These are phyloP conservation scores for Chaetoceros muelleri DNA, from an alignment of 108 stramenopile genomes.

Conservation along the genomic window DNA sequence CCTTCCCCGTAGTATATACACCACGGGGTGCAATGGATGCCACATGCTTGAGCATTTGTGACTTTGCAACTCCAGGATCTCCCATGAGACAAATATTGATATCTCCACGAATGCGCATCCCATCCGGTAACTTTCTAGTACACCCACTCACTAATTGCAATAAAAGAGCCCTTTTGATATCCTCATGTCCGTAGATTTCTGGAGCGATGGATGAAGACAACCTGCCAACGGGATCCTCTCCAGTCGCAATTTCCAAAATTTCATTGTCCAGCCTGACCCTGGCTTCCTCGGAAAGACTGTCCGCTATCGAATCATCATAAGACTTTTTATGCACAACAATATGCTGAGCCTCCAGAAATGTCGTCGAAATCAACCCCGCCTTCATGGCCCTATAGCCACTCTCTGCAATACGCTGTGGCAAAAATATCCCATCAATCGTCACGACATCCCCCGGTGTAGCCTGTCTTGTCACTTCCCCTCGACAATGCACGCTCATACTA, in stretches of 20 bases:
- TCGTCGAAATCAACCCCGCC: conserved; percentile 90
- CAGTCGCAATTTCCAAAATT: conserved; percentile 42
- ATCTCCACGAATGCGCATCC: conserved; percentile 95
- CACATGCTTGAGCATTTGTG: conserved; percentile 96
- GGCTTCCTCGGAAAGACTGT: conserved; percentile 42
- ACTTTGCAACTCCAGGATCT: conserved; percentile 99
- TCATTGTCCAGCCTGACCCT: conserved; percentile 33
- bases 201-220: conserved; percentile 88
- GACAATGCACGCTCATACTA: conserved; percentile 81
- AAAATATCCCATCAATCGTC: conserved; percentile 87
- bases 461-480: conserved; percentile 83
- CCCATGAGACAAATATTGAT: conserved; percentile 98
- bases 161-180: conserved; percentile 93
- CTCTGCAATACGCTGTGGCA: conserved; percentile 72
- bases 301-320: conserved; percentile 60
- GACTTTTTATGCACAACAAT: conserved; percentile 84
- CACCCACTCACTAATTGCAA: conserved; percentile 94
- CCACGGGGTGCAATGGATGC: conserved; percentile 90
- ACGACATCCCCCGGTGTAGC: conserved; percentile 93
- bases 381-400: conserved; percentile 77
- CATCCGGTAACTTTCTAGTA: conserved; percentile 84
- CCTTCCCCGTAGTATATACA: conserved; percentile 98
- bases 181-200: conserved; percentile 97
- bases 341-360: conserved; percentile 82
- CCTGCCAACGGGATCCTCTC: conserved; percentile 69